Percentiles rank a stretch among this genome's conserved stretches.
These are phyloP conservation scores for Beauveria sp. DNA, from an alignment of 2,329 filamentous ascomycete genomes.

Conservation along the genomic window DNA sequence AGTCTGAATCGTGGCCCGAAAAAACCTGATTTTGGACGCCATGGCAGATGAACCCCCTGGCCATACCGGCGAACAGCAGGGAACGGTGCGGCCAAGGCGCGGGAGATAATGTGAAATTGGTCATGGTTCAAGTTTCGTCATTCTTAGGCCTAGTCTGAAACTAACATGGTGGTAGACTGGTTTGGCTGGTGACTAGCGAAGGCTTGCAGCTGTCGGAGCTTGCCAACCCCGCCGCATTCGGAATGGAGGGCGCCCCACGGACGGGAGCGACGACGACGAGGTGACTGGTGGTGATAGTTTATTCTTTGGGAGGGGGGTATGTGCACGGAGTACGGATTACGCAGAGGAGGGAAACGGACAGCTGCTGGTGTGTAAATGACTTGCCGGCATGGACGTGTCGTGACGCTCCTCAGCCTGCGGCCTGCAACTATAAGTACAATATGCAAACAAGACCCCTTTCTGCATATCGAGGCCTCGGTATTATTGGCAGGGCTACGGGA, in stretches of 20 bases:
- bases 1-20: background rate
- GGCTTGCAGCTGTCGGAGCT: slow-evolving; percentile 9
- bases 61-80: background rate
- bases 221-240: slow-evolving; percentile 14
- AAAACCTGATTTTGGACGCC: slow-evolving; percentile 2
- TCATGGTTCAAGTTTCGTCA: slow-evolving; percentile 12
- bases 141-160: slow-evolving; percentile 11
- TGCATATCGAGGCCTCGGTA: background rate
- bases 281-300: background rate
- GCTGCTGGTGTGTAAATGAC: background rate
- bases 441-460: background rate
- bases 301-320: background rate
- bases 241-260: slow-evolving; percentile 11
- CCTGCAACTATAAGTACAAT: background rate
- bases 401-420: background rate
- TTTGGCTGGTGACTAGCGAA: background rate
- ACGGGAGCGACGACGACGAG: background rate
- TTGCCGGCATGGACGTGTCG: background rate
- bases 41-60: slow-evolving; percentile 5
- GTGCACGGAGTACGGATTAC: background rate
- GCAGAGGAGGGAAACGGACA: background rate
- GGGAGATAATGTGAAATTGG: slow-evolving; percentile 11
- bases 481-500: background rate
- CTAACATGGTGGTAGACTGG: background rate
- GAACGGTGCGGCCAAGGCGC: background rate